These are phyloP conservation scores for Rhytidhysteron rufulum DNA, from an alignment of 2,329 filamentous ascomycete genomes.

Conservation along the genomic window DNA sequence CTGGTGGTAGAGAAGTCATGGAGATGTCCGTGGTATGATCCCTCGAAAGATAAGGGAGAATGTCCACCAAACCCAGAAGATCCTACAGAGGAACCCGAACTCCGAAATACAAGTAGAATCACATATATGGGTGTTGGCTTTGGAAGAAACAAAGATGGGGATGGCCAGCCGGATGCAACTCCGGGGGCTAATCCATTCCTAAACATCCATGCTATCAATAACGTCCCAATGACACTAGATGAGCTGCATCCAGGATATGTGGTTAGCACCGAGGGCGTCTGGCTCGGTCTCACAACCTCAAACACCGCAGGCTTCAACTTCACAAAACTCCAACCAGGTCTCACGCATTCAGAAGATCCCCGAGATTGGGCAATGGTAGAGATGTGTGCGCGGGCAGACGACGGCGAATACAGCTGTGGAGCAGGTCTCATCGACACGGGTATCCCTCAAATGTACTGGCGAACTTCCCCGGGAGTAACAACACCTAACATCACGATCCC, in stretches of 20 bases:
- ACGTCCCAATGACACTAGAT: slow-evolving; percentile 6
- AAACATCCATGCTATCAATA: slow-evolving; percentile 28
- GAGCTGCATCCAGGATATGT: slow-evolving; percentile 23
- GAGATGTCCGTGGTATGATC: slow-evolving; percentile 31
- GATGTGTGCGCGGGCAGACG: slow-evolving; percentile 27
- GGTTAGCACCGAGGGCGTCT: slow-evolving; percentile 25
- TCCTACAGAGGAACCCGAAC: slow-evolving; percentile 13
- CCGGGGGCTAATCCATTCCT: slow-evolving; percentile 32
- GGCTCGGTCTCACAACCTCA: slow-evolving; percentile 24
- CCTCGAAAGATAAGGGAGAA: slow-evolving; percentile 18
- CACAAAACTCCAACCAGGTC: slow-evolving; percentile 20
- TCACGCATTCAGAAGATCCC: slow-evolving; percentile 21
- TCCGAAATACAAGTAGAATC: slow-evolving; percentile 24
- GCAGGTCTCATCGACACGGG: slow-evolving; percentile 30
- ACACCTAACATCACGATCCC: slow-evolving; percentile 26
- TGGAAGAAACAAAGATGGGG: slow-evolving; percentile 24
- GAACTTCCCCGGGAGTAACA: slow-evolving; percentile 20
- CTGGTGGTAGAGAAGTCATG: slow-evolving; percentile 31
- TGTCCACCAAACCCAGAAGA: slow-evolving; percentile 26
- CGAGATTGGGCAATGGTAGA: slow-evolving; percentile 33
- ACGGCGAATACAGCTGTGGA: slow-evolving; percentile 17
- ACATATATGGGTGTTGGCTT: slow-evolving; percentile 37
- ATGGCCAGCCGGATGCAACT: slow-evolving; percentile 25
- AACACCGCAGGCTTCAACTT: slow-evolving; percentile 20
- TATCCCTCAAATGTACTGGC: slow-evolving; percentile 33